Evolutionary conservation across 1,284 basidiomycete genomes (phyloP).

Genomic region (Puccinia novopanici): DNA sequence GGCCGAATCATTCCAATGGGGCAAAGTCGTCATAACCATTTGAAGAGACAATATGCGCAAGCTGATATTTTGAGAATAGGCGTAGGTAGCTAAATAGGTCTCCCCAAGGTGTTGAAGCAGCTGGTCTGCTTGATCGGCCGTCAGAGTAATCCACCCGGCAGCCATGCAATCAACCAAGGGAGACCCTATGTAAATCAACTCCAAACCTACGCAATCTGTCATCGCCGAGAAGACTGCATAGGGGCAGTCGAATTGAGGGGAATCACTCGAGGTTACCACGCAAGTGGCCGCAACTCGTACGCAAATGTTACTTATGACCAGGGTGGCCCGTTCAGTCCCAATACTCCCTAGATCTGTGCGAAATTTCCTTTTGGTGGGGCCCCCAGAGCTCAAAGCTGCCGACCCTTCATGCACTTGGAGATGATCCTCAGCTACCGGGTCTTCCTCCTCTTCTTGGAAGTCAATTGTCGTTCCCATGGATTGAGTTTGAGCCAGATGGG

Average conservation of each 20-base stretch:
- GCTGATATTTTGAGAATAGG: constrained; percentile 42
- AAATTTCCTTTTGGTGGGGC: constrained; percentile 27
- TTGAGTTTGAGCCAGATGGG: constrained; percentile 30
- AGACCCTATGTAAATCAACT: constrained; percentile 25
- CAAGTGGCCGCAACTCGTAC: constrained; percentile 28
- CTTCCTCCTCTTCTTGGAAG: constrained; percentile 48
- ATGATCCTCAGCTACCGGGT: not conserved
- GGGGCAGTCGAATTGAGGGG: not conserved
- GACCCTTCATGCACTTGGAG: constrained; percentile 2
- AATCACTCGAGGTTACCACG: not conserved
- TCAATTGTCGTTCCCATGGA: constrained; percentile 20
- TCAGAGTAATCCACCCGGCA: constrained; percentile 24
- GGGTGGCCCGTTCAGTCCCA: constrained; percentile 24
- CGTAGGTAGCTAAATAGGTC: constrained; percentile 41
- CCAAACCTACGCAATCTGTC: constrained; percentile 26
- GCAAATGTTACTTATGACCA: constrained; percentile 22
- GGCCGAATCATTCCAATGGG: constrained; percentile 11
- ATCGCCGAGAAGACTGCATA: constrained; percentile 11
- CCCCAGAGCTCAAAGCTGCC: not conserved
- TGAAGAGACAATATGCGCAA: constrained; percentile 39
- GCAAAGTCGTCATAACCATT: constrained; percentile 20
- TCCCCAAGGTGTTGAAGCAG: constrained; percentile 45
- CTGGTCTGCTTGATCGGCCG: constrained; percentile 31
- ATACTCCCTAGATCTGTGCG: constrained; percentile 30
- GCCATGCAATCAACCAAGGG: constrained; percentile 32